Base-by-base conservation (phyloP, 225 moss, liverwort and hornwort species). In the Polytrichum commune region DNA sequence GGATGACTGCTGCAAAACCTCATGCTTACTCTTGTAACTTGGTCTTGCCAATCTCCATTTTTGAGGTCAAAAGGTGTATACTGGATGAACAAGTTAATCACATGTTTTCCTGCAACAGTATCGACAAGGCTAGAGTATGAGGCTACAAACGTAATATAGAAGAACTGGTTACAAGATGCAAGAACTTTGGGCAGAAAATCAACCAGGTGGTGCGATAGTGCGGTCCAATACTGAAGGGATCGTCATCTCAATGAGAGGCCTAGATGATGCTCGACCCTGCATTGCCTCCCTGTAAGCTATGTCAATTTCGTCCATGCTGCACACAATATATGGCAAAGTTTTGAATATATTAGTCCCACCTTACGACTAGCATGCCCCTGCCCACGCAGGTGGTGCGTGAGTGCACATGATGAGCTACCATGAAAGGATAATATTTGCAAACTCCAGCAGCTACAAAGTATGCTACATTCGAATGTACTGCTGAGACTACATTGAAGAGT, bases 231-330 rank as follows among this genome's bases (percentile, higher is more conserved):
- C 85, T 61, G 95, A 95, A 72, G 93, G 95, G 46, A 95, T 93
- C 65, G 95, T 95, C 91, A 95, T 90, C 82, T 95, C 95, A 73
- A 95, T 93, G 58, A 93, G 56, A 65, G 95, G 93, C 76, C 90
- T 82, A 18, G 72, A 76, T 66, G 95, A 91, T 60, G 95, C 86
- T 69, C 73, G 86, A 69, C 91, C 95, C 60, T 85, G 88, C 57
- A 90, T 58, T 54, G 91, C 91, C 77, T 95, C 93, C 67, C 61
- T 80, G 69, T 93, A 95, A 22, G 93, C 95, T 29, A 78, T 69
- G 63, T 95, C 93, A 66, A 95, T 90, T 72, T 91, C 88, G 68
- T 91, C 88, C 91, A 95, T 95, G 72, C 95, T 93, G 82, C 73
- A 81, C 72, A 81, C 65, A 76, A 55, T 65, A 78, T 53, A 33